Evolutionary conservation across 768 basidiomycete genomes (phyloP), one percentile per base, ranked within the genome.

Genomic region (Tricholoma matsutake): DNA sequence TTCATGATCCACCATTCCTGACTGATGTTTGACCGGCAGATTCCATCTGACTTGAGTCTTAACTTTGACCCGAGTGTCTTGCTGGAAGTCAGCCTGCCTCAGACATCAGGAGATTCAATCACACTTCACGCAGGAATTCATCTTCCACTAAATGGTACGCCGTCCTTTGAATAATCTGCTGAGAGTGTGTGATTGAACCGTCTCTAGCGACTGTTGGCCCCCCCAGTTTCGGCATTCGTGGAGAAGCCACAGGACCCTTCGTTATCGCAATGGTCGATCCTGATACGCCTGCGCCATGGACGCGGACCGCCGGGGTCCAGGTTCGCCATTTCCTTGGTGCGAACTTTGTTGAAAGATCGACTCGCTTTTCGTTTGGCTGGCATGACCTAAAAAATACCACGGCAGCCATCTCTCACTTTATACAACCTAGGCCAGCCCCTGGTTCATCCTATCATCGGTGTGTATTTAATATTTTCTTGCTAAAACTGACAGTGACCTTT

Each of bases 241-340:
- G 73, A 7, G 54, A 66, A 11, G 58, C 57, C 11, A 61, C 29
- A 10, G 81, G 80, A 0, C 81, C 81, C 0, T 84, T 80, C 65
- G 79, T 84, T 14, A 65, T 84, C 10, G 77, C 78, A 0, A 64
- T 74, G 9, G 78, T 83, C 3, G 82, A 83, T 61, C 83, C 78
- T 4, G 83, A 84, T 62, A 81, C 78, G 9, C 81, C 81, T 7
- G 81, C 81, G n/a, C 82, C 83, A 1, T 78, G 81, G 63, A 68
- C 63, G 16, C 76, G 78, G 11, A 79, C 71, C 6, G 56, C 35
- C 22, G 22, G 22, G 3, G 72, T 79, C 1, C 79, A 83, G 63
- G 78, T 83, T 45, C 75, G 81, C 2, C 82, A 84, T 65, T 81
- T 81, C 71, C 67, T 83, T 2, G 79, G 78, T 1, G 78, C 78